Base-by-base conservation (phyloP, 1,284 basidiomycete genomes). In the Ceratobasidium sp. region DNA sequence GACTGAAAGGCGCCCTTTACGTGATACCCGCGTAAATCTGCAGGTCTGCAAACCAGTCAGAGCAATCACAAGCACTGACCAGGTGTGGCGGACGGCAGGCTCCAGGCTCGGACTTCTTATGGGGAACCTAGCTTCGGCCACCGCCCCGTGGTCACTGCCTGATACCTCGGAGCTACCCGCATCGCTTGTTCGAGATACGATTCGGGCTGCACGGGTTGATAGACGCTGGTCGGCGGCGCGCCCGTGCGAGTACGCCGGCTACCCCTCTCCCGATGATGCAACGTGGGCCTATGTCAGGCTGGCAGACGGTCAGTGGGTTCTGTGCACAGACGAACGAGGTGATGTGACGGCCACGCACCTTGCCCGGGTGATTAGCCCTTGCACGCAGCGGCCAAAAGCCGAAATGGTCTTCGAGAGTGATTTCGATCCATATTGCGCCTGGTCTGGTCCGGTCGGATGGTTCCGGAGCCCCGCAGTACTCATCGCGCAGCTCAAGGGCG, bases 181-280 rank as follows among this genome's bases (percentile, higher is more conserved):
- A 8, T 14, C 54, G 39, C 43, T 59, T 43, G 56, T 71, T 22
- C 37, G 41, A 48, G 68, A 59, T n/a, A 61, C 43, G 11, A 48
- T 37, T 29, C 53, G 68, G 56, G 68, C 68, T 34, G 56, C 43
- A n/a, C 37, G 39, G 56, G 43, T 71, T 59, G 68, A 71, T 71
- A 71, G 68, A 39, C 68, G 68, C 68, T 71, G 68, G 68, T 71
- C 68, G 41, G 13, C 54, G 16, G 68, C 56, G 22, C 39, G 34
- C n/a, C 56, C 68, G 24, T 59, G 19, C 51, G 11, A 13, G 14
- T 16, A 31, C 27, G 22, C 56, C 56, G 31, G 41, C 29, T 29
- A 43, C 19, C 13, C 7, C 7, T 46, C 46, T n/a, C 39, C 54
- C 43, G 54, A 37, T 43, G 54, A 22, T 24, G 31, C 24, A 59